Base-by-base conservation (phyloP, 2,329 filamentous ascomycete species). In the Neoascochyta sp. region DNA sequence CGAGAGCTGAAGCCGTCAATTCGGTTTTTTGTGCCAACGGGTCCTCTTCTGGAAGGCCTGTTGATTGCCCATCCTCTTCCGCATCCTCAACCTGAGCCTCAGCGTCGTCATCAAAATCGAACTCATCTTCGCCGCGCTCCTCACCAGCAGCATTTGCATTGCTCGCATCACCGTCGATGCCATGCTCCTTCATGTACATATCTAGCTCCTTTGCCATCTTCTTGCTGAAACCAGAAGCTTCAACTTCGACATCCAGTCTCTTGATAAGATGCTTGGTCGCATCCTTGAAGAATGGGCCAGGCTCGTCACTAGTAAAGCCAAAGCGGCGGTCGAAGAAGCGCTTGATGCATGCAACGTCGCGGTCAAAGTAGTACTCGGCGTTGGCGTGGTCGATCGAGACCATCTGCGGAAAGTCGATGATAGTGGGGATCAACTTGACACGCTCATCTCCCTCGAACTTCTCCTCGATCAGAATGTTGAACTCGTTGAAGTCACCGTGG, bases 351-450 rank as follows among this genome's bases (percentile, higher is more conserved):
- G 86, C 80, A 9, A 98, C 89, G 52, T 98, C 92, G 43, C 92
- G 81, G 59, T 96, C 86, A 62, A 98, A 98, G 65, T 98, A 96
- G 77, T 89, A 93, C 57, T 95, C 84, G 11, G 92, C 93, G 54
- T 98, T 95, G 19, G 73, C 66, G 57, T 98, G 92, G 48, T 95
- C 87, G 60, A 95, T 87, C 1, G 90, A 96, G 2, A 98, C 80
- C 83, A 95, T 96, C 60, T 98, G 92, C 0, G 92, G 92, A 57
- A 98, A 98, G 67, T 98, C 93, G 52, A 98, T 98, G 24, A 98
- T 69, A 31, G 95, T 78, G 1, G 92, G 92, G 5, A 78, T 79
- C 15, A 94, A 68, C 18, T 63, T 73, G 31, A 84, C 32, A 9
- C 50, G 41, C 24, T 57, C 57, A 9, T 58, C 50, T 15, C 35